These are phyloP conservation scores for Rhytidiadelphus loreus DNA, from an alignment of 225 moss, liverwort and hornwort genomes.

Conservation along the genomic window DNA sequence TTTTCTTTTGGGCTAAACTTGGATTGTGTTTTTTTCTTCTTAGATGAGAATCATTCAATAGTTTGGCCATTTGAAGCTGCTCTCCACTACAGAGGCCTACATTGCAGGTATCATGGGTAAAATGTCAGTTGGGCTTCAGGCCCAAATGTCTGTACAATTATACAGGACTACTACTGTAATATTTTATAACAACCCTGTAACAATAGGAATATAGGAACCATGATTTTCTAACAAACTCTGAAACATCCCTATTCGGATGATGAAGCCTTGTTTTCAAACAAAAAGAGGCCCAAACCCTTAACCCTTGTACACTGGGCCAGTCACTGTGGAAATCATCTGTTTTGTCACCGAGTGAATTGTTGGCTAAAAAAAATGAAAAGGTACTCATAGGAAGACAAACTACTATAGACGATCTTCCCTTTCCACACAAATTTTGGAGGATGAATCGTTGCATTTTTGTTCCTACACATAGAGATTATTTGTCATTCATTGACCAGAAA, in stretches of 20 bases:
- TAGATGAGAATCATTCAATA: not conserved
- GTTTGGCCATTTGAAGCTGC: not conserved
- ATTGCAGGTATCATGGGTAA: conserved; percentile 1
- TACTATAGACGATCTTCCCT: too few species aligned
- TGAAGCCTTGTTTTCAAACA: not conserved
- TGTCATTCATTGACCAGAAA: too few species aligned
- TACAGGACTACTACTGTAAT: not conserved
- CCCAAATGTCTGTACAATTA: not conserved
- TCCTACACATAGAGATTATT: too few species aligned
- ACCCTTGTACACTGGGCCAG: too few species aligned
- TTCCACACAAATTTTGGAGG: too few species aligned
- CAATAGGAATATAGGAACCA: not conserved
- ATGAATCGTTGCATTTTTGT: too few species aligned
- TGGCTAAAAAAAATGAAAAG: too few species aligned
- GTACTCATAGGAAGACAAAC: too few species aligned
- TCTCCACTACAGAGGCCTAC: not conserved
- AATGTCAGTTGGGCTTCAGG: not conserved
- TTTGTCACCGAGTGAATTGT: too few species aligned
- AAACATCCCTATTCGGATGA: not conserved
- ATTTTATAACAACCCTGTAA: conserved; percentile 3
- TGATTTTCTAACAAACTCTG: conserved; percentile 16
- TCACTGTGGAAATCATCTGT: too few species aligned
- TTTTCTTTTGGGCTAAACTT: not conserved
- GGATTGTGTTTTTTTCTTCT: not conserved
- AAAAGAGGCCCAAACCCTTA: not conserved